These are phyloP conservation scores for Favolaschia claudopus DNA, from an alignment of 768 basidiomycete species.

Conservation along the genomic window DNA sequence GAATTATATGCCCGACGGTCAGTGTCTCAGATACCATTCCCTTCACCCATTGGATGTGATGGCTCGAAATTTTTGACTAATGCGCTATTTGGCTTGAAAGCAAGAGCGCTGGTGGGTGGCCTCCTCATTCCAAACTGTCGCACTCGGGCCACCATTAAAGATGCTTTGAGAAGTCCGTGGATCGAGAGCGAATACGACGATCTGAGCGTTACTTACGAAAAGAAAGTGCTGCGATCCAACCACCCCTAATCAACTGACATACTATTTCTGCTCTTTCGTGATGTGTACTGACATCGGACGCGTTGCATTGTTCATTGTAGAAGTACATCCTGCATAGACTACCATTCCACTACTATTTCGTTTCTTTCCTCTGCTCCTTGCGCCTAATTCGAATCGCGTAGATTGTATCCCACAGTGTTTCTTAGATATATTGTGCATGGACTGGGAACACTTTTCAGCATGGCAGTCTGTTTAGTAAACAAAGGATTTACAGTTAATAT, in stretches of 20 bases:
- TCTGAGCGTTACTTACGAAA: constrained; percentile 66
- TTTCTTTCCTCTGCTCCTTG: too few species aligned
- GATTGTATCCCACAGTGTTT: constrained; percentile 58
- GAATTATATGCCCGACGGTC: constrained; percentile 67
- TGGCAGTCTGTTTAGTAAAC: constrained; percentile 16
- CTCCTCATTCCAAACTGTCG: constrained; percentile 66
- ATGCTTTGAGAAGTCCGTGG: constrained; percentile 71
- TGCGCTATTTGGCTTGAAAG: constrained; percentile 43
- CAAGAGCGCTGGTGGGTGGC: constrained; percentile 62
- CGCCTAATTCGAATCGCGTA: constrained; percentile 18
- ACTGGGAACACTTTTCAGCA: constrained; percentile 50
- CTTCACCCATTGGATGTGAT: background rate
- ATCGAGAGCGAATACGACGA: constrained; percentile 68
- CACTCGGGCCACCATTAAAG: constrained; percentile 67
- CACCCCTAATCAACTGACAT: constrained; percentile 17
- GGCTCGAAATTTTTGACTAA: background rate
- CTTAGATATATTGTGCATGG: constrained; percentile 80
- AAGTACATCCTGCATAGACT: constrained; percentile 10
- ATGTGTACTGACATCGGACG: constrained; percentile 13
- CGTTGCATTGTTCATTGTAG: constrained; percentile 23
- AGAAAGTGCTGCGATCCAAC: constrained; percentile 31
- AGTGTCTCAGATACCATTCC: constrained; percentile 23
- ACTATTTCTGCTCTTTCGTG: background rate
- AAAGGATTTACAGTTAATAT: constrained; percentile 84
- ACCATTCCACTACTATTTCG: constrained; percentile 1